These are phyloP conservation scores for Magnusiomyces sp. DNA, from an alignment of 1,139 yeast genomes.

Conservation along the genomic window DNA sequence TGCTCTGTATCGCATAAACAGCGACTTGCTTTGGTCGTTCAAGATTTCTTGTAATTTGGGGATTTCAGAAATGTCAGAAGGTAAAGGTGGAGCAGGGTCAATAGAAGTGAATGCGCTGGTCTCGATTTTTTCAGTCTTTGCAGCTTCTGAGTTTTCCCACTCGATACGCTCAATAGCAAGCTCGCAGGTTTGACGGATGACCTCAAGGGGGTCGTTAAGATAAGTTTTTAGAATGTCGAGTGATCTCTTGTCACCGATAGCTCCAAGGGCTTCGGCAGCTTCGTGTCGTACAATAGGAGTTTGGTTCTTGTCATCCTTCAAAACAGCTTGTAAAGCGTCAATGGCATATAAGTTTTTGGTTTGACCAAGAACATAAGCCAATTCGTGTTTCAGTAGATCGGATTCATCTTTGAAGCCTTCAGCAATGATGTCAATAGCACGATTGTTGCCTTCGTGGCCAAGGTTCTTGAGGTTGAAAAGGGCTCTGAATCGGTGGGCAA, in stretches of 20 bases:
- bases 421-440: slow-evolving; percentile 79
- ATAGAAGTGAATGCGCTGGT: slow-evolving; percentile 74
- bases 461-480: slow-evolving; percentile 80
- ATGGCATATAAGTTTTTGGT: slow-evolving; percentile 77
- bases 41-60: slow-evolving; percentile 58
- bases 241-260: slow-evolving; percentile 79
- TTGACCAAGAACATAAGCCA: slow-evolving; percentile 97
- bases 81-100: slow-evolving; percentile 97
- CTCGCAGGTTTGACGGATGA: slow-evolving; percentile 95
- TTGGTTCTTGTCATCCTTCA: slow-evolving; percentile 41
- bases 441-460: slow-evolving; percentile 53
- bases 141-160: slow-evolving; percentile 73
- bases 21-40: slow-evolving; percentile 67
- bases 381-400: slow-evolving; percentile 95
- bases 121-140: slow-evolving; percentile 60
- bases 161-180: slow-evolving; percentile 89
- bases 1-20: slow-evolving; percentile 93
- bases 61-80: slow-evolving; percentile 48
- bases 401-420: slow-evolving; percentile 68
- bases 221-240: slow-evolving; percentile 57
- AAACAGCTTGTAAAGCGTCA: slow-evolving; percentile 62
- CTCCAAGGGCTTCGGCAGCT: slow-evolving; percentile 98
- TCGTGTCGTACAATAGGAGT: slow-evolving; percentile 98
- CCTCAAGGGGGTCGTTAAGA: slow-evolving; percentile 70
- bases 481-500: slow-evolving; percentile 88